Evolutionary conservation across 116 monocot genomes (phyloP), one percentile per base, ranked within the genome.

Genomic region (Iris pallida): DNA sequence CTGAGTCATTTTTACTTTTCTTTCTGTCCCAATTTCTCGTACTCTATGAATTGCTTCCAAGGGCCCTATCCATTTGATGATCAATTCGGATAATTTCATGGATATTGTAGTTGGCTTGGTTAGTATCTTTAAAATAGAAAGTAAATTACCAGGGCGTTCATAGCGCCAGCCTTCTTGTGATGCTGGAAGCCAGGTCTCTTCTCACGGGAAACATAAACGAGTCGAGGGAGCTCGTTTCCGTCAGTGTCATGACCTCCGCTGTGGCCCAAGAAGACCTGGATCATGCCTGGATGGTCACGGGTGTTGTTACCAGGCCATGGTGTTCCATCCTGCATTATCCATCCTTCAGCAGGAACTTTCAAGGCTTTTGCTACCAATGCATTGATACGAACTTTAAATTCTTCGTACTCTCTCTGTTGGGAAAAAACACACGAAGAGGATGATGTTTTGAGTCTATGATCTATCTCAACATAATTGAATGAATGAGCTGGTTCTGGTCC

Each of bases 101-200:
- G 30, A 30, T n/a, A n/a, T 30, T 30, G 30, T 30, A 30, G 30
- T 52, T 8, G 12, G 12, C 14, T 52, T 8, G 8, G 12, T 10
- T 10, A 52, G 51, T 14, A 52, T 12, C 1, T 16, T 10, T 8
- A 16, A 11, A 10, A 51, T 8, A 40, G 15, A 7, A 53, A 15
- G 41, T 4, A 49, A 16, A 20, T 60, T 76, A 97, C 97, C 83
- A 97, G 71, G 46, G 97, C 81, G 59, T 97, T 97, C 97, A 97
- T 97, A 66, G 97, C 97, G 20, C 97, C 97, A 14, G 97, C 97
- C 71, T 97, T 97, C 90, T 97, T 97, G 73, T 97, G 97, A 63
- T 97, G 97, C 64, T 97, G 87, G 49, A 92, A 97, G 0, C 97
- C 97, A 6, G 96, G 96, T 7, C 96, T 78, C 71, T 96, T 96